Evolutionary conservation across 1,284 basidiomycete genomes (phyloP), one percentile per base, ranked within the genome.

Genomic region (Schizophyllum amplum): DNA sequence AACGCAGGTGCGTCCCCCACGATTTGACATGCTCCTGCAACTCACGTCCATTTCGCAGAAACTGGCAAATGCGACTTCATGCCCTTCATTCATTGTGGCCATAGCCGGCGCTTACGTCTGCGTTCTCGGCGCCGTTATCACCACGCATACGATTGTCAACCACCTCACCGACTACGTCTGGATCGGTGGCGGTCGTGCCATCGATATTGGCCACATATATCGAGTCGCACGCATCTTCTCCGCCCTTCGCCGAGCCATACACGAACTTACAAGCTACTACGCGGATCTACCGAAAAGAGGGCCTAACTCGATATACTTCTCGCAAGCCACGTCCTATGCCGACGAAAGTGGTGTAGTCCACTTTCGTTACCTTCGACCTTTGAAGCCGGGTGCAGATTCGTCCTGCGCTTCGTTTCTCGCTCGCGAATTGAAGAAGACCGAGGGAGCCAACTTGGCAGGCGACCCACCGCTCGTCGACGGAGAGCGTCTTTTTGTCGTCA

Each of bases 131-230:
- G 66, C 46, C 25, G 62, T 67, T 15, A 60, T 67, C 53, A 66
- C 63, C 2, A 64, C 66, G 57, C 63, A 58, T 26, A 11, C 64
- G 24, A 64, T 67, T 24, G 63, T 67, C 9, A 65, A 67, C 53
- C 56, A 58, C 4, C 51, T 68, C 24, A 69, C 65, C 15, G 65
- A 67, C 33, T 27, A 63, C 53, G 56, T 60, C 27, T 68, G 62
- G 64, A 47, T 62, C 2, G 60, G 33, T 26, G 56, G 60, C 9
- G 58, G 57, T 5, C 63, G 60, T 2, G 61, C 58, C n/a, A 48
- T 60, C 5, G 54, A 61, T 48, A 59, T 59, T 22, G 11, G 11
- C 5, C 57, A 60, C 27, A 33, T 66, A 26, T 57, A 59, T 23
- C 25, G 55, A n/a, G 20, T 57, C 26, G 62, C 64, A 20, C 53